Evolutionary conservation across 2,329 filamentous ascomycete species (phyloP).

Genomic region (Pseudogymnoascus sp.): DNA sequence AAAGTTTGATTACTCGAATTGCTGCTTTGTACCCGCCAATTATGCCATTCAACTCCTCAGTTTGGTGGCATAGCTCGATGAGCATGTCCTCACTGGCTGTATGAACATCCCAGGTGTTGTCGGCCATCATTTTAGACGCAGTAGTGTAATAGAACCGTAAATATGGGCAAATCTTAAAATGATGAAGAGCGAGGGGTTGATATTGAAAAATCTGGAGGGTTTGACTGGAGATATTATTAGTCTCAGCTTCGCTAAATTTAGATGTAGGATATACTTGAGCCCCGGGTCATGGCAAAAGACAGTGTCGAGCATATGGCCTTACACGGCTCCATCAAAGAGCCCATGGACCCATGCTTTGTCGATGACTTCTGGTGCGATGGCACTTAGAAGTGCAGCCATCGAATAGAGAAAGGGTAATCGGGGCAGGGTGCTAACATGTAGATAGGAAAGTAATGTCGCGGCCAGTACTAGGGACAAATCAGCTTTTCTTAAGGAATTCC

Average conservation of each 20-base stretch:
- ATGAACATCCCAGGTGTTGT: constrained; percentile 7
- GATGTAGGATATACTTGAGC: no score
- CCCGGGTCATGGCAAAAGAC: no score
- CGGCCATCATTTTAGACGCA: background rate
- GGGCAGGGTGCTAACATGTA: no score
- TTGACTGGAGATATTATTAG: background rate
- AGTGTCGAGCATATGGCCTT: no score
- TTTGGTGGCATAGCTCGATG: constrained; percentile 10
- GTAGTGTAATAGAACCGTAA: background rate
- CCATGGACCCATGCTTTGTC: no score
- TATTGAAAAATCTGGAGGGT: background rate
- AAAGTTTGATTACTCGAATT: constrained; percentile 11
- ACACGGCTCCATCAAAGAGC: no score
- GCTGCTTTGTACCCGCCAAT: constrained; percentile 9
- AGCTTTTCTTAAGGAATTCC: no score
- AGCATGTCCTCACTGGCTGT: constrained; percentile 13
- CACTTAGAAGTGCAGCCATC: no score
- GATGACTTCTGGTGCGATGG: no score
- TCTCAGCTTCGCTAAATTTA: background rate
- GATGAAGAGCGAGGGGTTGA: background rate
- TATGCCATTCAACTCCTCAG: constrained; percentile 9
- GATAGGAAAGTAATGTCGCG: no score
- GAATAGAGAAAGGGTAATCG: no score
- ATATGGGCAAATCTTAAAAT: background rate
- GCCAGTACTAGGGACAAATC: no score